Evolutionary conservation across 345 rosid species (phyloP).

Genomic region (Eucalyptus grandis): DNA sequence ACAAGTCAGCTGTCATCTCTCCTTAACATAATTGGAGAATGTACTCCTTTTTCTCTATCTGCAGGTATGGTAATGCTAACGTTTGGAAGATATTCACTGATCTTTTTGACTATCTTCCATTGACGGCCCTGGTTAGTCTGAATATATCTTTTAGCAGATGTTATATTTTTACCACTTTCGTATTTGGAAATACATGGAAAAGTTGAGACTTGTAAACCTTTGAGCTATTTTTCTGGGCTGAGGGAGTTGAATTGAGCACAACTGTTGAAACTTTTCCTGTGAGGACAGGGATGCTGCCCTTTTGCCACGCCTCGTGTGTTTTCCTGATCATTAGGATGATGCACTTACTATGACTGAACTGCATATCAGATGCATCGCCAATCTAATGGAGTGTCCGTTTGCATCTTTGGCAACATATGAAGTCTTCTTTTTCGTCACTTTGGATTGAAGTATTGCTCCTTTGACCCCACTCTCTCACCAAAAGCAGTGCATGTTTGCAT

Average conservation of each 20-base stretch:
- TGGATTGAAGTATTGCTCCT: background rate
- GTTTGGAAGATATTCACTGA: constrained; percentile 96
- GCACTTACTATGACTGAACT: background rate
- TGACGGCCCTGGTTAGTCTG: constrained; percentile 76
- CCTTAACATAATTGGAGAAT: background rate
- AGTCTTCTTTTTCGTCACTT: background rate
- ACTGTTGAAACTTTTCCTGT: background rate
- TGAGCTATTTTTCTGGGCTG: background rate
- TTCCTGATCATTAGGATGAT: background rate
- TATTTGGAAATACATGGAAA: background rate
- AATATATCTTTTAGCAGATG: background rate
- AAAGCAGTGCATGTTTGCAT: background rate
- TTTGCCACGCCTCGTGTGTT: background rate
- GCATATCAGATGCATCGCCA: background rate
- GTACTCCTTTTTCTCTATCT: background rate
- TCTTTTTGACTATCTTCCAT: constrained; percentile 88
- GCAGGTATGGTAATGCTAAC: constrained; percentile 93
- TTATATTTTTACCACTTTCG: background rate
- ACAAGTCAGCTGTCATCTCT: background rate
- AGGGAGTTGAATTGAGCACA: background rate
- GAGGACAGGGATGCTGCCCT: background rate
- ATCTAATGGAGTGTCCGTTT: background rate
- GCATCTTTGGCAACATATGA: background rate
- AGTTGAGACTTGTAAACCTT: background rate
- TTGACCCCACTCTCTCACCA: background rate